These are phyloP conservation scores for Chrysoporthe cubensis DNA, from an alignment of 2,329 filamentous ascomycete species.

Conservation along the genomic window DNA sequence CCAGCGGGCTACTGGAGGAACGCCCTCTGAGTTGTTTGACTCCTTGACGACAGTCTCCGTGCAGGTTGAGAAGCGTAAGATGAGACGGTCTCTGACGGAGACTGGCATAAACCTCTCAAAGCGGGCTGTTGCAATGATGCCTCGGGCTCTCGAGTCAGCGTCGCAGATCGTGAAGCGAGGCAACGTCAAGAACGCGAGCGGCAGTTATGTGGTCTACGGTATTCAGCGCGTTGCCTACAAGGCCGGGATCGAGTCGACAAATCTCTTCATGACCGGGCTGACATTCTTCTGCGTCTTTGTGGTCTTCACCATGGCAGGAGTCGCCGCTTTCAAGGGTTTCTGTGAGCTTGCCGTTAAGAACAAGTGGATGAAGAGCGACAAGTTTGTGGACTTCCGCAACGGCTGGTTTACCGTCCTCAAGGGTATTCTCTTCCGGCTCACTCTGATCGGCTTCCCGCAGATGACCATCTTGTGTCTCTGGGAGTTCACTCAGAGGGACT, in stretches of 20 bases:
- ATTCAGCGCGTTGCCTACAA: constrained; percentile 90
- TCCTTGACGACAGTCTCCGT: constrained; percentile 76
- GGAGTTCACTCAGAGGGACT: constrained; percentile 89
- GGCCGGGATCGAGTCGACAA: constrained; percentile 82
- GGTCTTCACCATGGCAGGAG: constrained; percentile 70
- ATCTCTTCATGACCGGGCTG: constrained; percentile 90
- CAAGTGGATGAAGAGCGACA: constrained; percentile 80
- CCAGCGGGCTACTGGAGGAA: constrained; percentile 88
- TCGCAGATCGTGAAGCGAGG: constrained; percentile 54
- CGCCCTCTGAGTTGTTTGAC: constrained; percentile 77
- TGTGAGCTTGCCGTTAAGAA: constrained; percentile 77
- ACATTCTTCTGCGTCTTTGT: constrained; percentile 89
- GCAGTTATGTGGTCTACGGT: constrained; percentile 70
- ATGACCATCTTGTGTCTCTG: constrained; percentile 90
- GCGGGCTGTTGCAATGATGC: constrained; percentile 58
- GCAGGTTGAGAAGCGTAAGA: constrained; percentile 71
- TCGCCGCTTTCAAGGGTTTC: constrained; percentile 78
- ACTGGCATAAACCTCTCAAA: constrained; percentile 52
- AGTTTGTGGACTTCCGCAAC: constrained; percentile 91
- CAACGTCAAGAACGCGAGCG: constrained; percentile 57
- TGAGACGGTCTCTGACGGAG: constrained; percentile 34
- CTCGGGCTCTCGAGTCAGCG: constrained; percentile 43
- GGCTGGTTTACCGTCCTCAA: constrained; percentile 92
- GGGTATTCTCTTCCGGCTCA: constrained; percentile 88
- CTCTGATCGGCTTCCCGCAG: constrained; percentile 89